Conservation (phyloP, 176 grass and related monocot genomes). For the Bolboschoenus planiculmis region DNA sequence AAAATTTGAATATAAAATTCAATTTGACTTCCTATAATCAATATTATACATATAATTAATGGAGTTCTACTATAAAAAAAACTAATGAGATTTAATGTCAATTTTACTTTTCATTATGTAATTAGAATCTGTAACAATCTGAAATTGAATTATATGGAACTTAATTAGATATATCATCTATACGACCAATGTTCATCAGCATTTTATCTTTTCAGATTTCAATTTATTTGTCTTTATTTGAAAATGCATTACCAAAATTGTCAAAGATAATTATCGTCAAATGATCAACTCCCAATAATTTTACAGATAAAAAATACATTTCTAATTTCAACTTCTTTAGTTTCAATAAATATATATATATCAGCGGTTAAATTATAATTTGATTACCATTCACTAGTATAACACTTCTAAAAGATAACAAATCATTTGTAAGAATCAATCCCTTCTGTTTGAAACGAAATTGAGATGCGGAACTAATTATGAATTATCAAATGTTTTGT, state of each 20-base stretch:
- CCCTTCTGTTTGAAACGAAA: not conserved
- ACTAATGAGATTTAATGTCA: no score
- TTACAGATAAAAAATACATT: not conserved
- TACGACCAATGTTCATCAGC: no score
- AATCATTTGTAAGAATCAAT: not conserved
- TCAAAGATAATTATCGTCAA: not conserved
- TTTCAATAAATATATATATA: not conserved
- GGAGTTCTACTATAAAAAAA: no score
- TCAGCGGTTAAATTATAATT: not conserved
- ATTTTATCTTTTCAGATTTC: no score
- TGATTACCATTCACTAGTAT: not conserved
- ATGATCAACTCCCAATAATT: not conserved
- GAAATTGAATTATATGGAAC: no score
- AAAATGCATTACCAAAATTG: not conserved
- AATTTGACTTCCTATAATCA: no score
- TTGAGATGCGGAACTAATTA: not conserved
- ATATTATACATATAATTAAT: no score
- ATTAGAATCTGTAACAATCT: no score
- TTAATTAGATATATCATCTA: no score
- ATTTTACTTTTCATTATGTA: no score
- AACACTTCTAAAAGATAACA: not conserved
- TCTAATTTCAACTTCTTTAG: not conserved
- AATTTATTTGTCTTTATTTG: no score
- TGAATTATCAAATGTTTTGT: conserved; percentile 15
- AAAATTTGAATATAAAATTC: no score